Evolutionary conservation across 371 early-diverging fungal genomes (phyloP), one percentile per base, ranked within the genome.

Genomic region (Lichtheimia hyalospora): DNA sequence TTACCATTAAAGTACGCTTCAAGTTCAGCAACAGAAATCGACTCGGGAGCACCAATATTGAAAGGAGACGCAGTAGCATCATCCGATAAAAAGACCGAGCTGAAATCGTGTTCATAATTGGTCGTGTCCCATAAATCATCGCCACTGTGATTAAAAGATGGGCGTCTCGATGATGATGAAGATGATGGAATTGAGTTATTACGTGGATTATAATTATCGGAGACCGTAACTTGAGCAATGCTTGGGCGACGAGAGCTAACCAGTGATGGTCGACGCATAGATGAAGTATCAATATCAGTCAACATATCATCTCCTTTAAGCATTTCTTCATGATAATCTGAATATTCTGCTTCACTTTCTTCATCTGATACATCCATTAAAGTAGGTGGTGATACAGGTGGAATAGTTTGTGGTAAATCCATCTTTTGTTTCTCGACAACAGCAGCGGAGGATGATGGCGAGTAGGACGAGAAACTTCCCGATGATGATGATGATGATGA

Each of bases 291-390:
- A 6, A 58, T 43, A 46, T 46, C 46, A 4, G 71, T 73, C 63
- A 81, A 70, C 14, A 27, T 62, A 49, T 66, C 66, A 41, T 79
- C 79, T 20, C 81, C 81, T 39, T 73, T 77, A 58, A 84, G 66
- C 84, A 84, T 84, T 60, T 84, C 84, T 53, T 84, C 84, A 54
- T 77, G 73, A 54, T 79, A 84, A 61, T 84, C 84, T 54, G 75
- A 77, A 54, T 73, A 73, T 21, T 82, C 83, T 28, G 73, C 73
- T 28, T 82, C 83, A 13, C 71, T 73, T 34, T 82, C 82, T 40
- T 49, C 54, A 3, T 57, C 52, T 6, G 55, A 57, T 23, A 48
- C 49, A 57, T 57, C 66, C 46, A 60, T 60, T 7, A 34, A 34
- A 5, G 34, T 34, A 8, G 34, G 34, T 34, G 34, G 46, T 21